phyloP scores from a whole-genome alignment of 768 basidiomycete genomes.

The Xerocomellus chrysenteron region DNA sequence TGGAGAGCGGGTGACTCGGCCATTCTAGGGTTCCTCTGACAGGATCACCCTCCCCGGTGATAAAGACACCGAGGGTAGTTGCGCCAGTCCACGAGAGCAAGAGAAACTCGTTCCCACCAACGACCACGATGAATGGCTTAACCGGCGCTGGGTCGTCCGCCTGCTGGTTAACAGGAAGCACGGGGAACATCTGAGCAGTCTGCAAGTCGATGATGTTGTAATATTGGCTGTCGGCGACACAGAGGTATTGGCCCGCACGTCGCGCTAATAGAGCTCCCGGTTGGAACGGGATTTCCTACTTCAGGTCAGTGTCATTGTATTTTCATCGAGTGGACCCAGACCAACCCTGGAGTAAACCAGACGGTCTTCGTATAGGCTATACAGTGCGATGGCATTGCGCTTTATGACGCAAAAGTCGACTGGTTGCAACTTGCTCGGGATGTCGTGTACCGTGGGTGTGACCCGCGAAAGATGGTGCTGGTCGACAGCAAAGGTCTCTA shows the following conservation, averaged over 20 bases:
- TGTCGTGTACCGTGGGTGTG: slow-evolving; percentile 40
- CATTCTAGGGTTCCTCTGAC: slow-evolving; percentile 88
- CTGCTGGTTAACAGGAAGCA: slow-evolving; percentile 80
- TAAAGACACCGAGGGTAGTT: slow-evolving; percentile 81
- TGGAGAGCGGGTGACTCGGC: slow-evolving; percentile 70
- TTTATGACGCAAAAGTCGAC: slow-evolving; percentile 77
- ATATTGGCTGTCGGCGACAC: slow-evolving; percentile 66
- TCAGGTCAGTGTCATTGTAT: not conserved
- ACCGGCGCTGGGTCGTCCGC: slow-evolving; percentile 40
- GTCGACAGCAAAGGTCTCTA: slow-evolving; percentile 80
- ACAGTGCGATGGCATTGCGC: slow-evolving; percentile 60
- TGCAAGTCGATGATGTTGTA: slow-evolving; percentile 83
- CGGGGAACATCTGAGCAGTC: slow-evolving; percentile 62
- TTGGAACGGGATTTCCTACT: slow-evolving; percentile 71
- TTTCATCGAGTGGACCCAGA: not conserved
- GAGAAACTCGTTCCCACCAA: slow-evolving; percentile 79
- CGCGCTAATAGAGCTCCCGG: slow-evolving; percentile 57
- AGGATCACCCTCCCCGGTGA: slow-evolving; percentile 83
- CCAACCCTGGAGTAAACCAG: slow-evolving; percentile 60
- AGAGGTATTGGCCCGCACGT: slow-evolving; percentile 62
- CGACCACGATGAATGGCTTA: slow-evolving; percentile 72
- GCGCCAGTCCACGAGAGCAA: slow-evolving; percentile 82
- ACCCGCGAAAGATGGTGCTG: slow-evolving; percentile 63
- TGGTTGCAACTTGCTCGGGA: slow-evolving; percentile 42
- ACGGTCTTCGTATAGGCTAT: slow-evolving; percentile 58